Base-by-base conservation (phyloP, 192 early-diverging fungal genomes). In the Entomortierella beljakovae region DNA sequence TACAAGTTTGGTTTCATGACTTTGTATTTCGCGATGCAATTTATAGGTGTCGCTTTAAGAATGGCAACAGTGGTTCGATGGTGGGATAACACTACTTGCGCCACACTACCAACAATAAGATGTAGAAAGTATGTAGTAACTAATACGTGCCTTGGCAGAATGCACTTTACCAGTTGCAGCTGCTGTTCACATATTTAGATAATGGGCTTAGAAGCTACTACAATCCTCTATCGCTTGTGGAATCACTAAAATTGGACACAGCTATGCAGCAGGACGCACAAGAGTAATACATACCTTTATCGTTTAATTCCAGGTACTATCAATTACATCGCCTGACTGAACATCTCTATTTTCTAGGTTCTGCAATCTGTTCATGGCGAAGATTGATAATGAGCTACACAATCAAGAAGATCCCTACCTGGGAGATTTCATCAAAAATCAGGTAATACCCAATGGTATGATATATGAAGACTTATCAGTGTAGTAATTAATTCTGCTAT, bases 1-100 rank as follows among this genome's bases (percentile, higher is more conserved):
- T 82, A 3, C 81, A 82, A n/a, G 81, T 80, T 1, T 82, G 81
- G 81, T 82, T 82, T 32, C 81, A 82, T 29, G 65, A 82, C 37
- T 32, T 53, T 22, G 61, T 52, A 0, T 77, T 82, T 46, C 65
- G 81, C 23, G 51, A 70, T 31, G 48, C 52, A 3, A 75, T 82
- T 18, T 82, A 71, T 40, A 38, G 52, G 34, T 71, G 68, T 33
- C 50, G 52, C 7, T 68, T 63, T 43, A 42, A 42, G 1, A 3
- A 6, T 0, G 33, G 65, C 1, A 40, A 6, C 20, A 61, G 60
- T 20, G 46, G 52, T 3, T 54, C 61, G 0, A 64, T 59, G 66
- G 80, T 77, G 61, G n/a, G n/a, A n/a, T n/a, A n/a, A n/a, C n/a
- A n/a, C n/a, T n/a, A n/a, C n/a, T n/a, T n/a, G n/a, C n/a, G n/a